These are phyloP conservation scores for Stagonosporopsis cucurbitacearum DNA, from an alignment of 2,329 filamentous ascomycete genomes.

Conservation along the genomic window DNA sequence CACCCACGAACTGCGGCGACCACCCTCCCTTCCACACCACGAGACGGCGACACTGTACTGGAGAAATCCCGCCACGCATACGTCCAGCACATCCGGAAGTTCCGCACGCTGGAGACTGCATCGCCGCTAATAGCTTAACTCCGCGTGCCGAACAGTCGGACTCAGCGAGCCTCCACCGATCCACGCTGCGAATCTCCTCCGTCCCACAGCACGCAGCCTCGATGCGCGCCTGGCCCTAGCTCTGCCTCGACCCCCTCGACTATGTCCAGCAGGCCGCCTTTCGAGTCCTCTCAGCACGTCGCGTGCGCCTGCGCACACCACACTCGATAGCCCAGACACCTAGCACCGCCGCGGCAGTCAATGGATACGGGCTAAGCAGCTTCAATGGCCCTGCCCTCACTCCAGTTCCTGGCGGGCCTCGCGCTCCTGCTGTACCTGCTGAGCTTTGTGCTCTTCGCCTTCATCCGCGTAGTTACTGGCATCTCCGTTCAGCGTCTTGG, in stretches of 20 bases:
- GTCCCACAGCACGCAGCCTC: slow-evolving; percentile 14
- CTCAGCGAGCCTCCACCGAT: slow-evolving; percentile 2
- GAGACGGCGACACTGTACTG: not conserved
- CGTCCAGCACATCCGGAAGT: slow-evolving; percentile 6
- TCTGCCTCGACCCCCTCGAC: slow-evolving; percentile 28
- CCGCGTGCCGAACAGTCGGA: slow-evolving; percentile 9
- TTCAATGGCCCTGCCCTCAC: slow-evolving; percentile 54
- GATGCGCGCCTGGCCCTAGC: slow-evolving; percentile 27
- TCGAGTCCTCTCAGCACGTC: slow-evolving; percentile 31
- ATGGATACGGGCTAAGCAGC: slow-evolving; percentile 37
- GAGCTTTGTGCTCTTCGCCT: slow-evolving; percentile 91
- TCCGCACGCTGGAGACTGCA: slow-evolving; percentile 6
- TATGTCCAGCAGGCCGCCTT: slow-evolving; percentile 37
- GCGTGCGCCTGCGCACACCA: slow-evolving; percentile 35
- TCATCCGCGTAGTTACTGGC: slow-evolving; percentile 89
- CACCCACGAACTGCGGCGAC: slow-evolving; percentile 9
- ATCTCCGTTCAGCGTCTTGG: slow-evolving; percentile 95
- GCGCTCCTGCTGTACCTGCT: slow-evolving; percentile 85
- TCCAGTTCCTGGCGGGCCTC: slow-evolving; percentile 82
- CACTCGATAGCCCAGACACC: slow-evolving; percentile 21
- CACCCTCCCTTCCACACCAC: not conserved
- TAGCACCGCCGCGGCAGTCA: slow-evolving; percentile 5
- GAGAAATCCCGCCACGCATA: not conserved
- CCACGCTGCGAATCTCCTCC: slow-evolving; percentile 12
- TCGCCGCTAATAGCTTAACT: slow-evolving; percentile 21